Base-by-base conservation (phyloP, 2,329 filamentous ascomycete genomes). In the Penicillium sp. region DNA sequence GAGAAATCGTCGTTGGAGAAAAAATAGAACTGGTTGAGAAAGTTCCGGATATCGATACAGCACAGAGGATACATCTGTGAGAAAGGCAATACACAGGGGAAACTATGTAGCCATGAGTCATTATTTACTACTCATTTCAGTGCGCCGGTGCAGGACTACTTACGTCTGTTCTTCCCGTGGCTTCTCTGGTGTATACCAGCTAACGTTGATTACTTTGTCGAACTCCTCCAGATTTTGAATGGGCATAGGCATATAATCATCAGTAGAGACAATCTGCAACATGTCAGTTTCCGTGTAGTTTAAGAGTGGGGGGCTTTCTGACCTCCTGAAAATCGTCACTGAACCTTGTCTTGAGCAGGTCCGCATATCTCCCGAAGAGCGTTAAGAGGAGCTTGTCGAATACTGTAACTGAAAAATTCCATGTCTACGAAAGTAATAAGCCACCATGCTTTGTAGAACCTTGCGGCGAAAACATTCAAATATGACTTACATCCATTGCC, bases 161-260 rank as follows among this genome's bases (percentile, higher is more conserved):
- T 80, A 92, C 83, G 81, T 86, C 65, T 96, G 82, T 63, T 94
- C 85, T 59, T 92, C 85, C 28, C 83, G 76, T 18, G 86, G 77
- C 64, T 89, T 91, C 30, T 96, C 91, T 45, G 92, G 92, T 1
- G 84, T 87, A 71, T 96, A 97, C 93, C 93, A 99, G 75, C 89
- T 96, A 59, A 97, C 91, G 60, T 91, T 94, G 62, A 97, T 84
- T 35, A 99, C 93, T 67, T 97, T 96, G 66, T 95, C 90, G 68
- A 96, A 97, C 67, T 97, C 92, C 65, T 96, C 92, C 16, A 82
- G 75, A 20, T 88, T 91, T 66, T 91, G 90, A 70, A 97, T 96
- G 1, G 91, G 90, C 94, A 99, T 97, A 2, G 94, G 95, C 93
- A 99, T 99, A 74, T 99, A 99, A 73, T 99, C 94, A 70, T 99